These are phyloP conservation scores for Jackrogersella multiformis DNA, from an alignment of 495 filamentous ascomycete species.

Conservation along the genomic window DNA sequence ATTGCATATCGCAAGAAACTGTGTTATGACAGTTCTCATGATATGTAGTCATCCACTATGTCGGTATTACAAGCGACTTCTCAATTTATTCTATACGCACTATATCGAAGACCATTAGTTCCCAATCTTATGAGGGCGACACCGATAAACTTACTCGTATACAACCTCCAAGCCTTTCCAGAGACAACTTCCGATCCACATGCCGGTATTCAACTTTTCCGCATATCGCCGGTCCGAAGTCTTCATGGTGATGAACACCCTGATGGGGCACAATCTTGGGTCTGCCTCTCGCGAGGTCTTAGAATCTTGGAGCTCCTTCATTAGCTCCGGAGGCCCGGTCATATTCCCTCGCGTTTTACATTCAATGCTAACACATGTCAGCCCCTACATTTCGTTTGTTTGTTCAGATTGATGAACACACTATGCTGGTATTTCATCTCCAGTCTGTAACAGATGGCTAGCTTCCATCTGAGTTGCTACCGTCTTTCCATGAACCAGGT, in stretches of 20 bases:
- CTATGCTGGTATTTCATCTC: conserved; percentile 67
- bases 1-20: conserved; percentile 3
- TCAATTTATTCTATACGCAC: conserved; percentile 40
- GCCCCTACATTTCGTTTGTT: not conserved
- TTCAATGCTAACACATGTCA: conserved; percentile 52
- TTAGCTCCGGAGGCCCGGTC: conserved; percentile 65
- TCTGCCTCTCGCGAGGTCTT: conserved; percentile 61
- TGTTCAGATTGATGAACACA: conserved; percentile 13
- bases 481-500: conserved; percentile 57
- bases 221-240: conserved; percentile 69
- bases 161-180: conserved; percentile 64
- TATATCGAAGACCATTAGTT: conserved; percentile 18
- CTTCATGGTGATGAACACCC: conserved; percentile 67
- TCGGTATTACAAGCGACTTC: not conserved
- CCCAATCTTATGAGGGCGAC: not conserved
- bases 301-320: conserved; percentile 66
- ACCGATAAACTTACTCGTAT: conserved; percentile 42
- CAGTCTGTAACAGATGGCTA: conserved; percentile 65
- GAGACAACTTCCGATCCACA: conserved; percentile 70
- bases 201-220: conserved; percentile 65
- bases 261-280: conserved; percentile 66
- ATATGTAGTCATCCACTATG: not conserved
- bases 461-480: conserved; percentile 64
- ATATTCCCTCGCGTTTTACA: conserved; percentile 67
- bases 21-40: not conserved